Base-by-base conservation (phyloP, 1,284 basidiomycete species). In the Pseudozyma thailandica region DNA sequence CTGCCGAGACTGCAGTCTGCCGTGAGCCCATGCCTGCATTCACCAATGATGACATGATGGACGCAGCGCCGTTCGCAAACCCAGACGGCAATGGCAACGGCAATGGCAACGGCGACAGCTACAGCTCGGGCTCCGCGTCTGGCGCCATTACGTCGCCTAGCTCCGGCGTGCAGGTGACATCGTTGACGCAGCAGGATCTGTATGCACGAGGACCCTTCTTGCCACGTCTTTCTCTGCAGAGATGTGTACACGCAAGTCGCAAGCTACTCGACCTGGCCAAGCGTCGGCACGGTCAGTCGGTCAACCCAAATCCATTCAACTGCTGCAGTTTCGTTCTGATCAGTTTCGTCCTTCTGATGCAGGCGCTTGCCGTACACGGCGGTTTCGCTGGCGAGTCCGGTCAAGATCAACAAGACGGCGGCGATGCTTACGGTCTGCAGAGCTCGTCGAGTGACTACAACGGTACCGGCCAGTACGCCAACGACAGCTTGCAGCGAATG, bases 241-340 rank as follows among this genome's bases (percentile, higher is more conserved):
- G 77, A 30, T 79, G 77, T 35, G 76, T 79, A 6, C 74, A 78
- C 33, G 77, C 77, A 2, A 74, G 71, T 48, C 71, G 75, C 31
- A 63, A 72, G 47, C 63, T 79, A 28, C 74, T 79, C 38, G 74
- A 72, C 51, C 76, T 79, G 44, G 71, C 76, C 52, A 66, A 69
- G 41, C 62, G 63, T 15, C 51, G 59, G 4, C 63, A 75, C 46
- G 66, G 66, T 38, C 56, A 58, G 44, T 59, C 54, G 42, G 58
- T 71, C 41, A 71, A 63, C 48, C 77, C 77, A 33, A 79, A 79
- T 43, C 77, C 77, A 3, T 79, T 79, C 69, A 78, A 78, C 50
- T 73, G 71, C 37, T 79, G 77, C 69, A 71, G 64, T 38, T 78
- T 74, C 48, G 76, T 79, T n/a, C 62, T 79, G 47, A 79, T 79